Evolutionary conservation across 176 grass and related monocot genomes (phyloP), one percentile per base, ranked within the genome.

Genomic region (Eragrostis nindensis): DNA sequence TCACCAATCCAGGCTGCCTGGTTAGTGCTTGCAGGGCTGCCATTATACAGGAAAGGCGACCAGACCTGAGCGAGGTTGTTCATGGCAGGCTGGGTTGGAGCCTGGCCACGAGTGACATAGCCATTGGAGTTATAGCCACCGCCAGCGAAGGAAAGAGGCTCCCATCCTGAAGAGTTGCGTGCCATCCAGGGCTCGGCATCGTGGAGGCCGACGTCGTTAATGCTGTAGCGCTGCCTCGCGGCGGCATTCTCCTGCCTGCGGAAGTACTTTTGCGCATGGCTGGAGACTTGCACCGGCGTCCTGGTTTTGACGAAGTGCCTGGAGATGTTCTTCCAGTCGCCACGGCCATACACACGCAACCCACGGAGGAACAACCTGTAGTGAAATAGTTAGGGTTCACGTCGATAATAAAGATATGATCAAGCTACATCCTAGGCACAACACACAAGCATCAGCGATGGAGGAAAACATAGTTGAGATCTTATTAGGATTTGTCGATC

Each of bases 251-350:
- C 36, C 7, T 32, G 6, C 38, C 79, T 43, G 10, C 48, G 60
- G 39, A 72, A 87, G 65, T 55, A 87, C 73, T 83, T 83, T 3
- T 78, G 79, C 1, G 85, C 86, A 3, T 87, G 86, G 56, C 73
- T 87, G 4, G 79, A 77, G 21, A 87, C 14, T 1, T 82, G 79
- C 38, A 70, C 45, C 1, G 85, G 70, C 0, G 62, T 82, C 47
- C n/a, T 87, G 0, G 65, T 77, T 19, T 55, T 64, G 25, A 87
- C 79, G 2, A 87, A 82, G 38, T 77, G 8, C 19, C 7, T 87
- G 5, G 79, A 70, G 39, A 87, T 87, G 64, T 21, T 71, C 46
- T 82, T 71, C 85, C 79, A 82, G 1, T 82, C 39, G 0, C 85
- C 73, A 0, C 79, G 73, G 0, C 85, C 78, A 6, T 49, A 87